Percentiles rank a stretch among this genome's conserved stretches.
phyloP scores from a whole-genome alignment of 1,139 yeast genomes.

The Candida sp. region DNA sequence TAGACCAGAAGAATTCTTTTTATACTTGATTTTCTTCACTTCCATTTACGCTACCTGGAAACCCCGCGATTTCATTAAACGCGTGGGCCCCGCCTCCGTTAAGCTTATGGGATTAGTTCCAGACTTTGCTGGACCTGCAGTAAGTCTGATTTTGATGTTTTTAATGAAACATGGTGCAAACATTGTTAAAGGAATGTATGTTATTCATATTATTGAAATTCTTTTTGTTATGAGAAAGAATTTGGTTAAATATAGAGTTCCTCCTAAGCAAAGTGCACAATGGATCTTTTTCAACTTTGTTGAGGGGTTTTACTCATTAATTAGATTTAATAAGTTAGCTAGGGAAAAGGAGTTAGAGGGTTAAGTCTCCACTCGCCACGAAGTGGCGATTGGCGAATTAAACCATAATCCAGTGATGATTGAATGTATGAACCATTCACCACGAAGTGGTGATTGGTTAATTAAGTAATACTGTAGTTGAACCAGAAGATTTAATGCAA shows the following conservation, averaged over 20 bases:
- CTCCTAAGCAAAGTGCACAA: slow-evolving; percentile 38
- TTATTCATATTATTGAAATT: slow-evolving; percentile 48
- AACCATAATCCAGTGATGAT: too few relatives aligned
- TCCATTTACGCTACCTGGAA: slow-evolving; percentile 1
- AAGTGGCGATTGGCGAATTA: too few relatives aligned
- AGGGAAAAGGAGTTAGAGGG: slow-evolving; percentile 1
- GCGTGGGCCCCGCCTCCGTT: slow-evolving; percentile 1
- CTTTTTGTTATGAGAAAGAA: slow-evolving; percentile 41
- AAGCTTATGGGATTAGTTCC: slow-evolving; percentile 5
- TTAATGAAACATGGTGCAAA: neutral
- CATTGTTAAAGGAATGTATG: slow-evolving; percentile 19
- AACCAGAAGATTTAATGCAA: too few relatives aligned
- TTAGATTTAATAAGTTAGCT: slow-evolving; percentile 37
- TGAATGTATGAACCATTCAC: too few relatives aligned
- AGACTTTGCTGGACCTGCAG: slow-evolving; percentile 12
- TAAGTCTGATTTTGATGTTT: slow-evolving; percentile 8
- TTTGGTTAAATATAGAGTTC: slow-evolving; percentile 52
- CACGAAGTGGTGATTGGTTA: too few relatives aligned
- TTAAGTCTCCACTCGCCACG: too few relatives aligned
- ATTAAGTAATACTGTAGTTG: too few relatives aligned
- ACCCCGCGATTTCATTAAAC: neutral
- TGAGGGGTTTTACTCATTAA: slow-evolving; percentile 54
- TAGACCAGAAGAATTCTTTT: neutral
- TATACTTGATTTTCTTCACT: slow-evolving; percentile 1
- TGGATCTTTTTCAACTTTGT: slow-evolving; percentile 50